These are phyloP conservation scores for Tetrapyrgos nigripes DNA, from an alignment of 1,284 basidiomycete species.

Conservation along the genomic window DNA sequence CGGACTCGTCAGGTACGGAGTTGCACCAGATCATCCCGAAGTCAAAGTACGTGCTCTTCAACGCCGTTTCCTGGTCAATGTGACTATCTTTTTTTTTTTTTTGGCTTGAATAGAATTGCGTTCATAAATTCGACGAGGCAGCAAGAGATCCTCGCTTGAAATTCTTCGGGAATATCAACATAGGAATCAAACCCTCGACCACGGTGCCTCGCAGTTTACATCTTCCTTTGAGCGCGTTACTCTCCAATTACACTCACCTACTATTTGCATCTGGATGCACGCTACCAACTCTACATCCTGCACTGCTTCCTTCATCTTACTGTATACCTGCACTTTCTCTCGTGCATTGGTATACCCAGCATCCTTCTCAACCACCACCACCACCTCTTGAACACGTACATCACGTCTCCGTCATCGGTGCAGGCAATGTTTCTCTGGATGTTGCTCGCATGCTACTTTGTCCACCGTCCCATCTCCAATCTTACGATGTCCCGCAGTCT, in stretches of 20 bases:
- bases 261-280: constrained; percentile 85
- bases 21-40: constrained; percentile 98
- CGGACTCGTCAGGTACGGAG: constrained; percentile 94
- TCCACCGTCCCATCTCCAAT: constrained; percentile 62
- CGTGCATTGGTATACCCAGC: constrained; percentile 98
- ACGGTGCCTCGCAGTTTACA: constrained; percentile 55
- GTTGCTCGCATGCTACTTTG: constrained; percentile 90
- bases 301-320: constrained; percentile 55
- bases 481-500: constrained; percentile 82
- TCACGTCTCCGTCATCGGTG: constrained; percentile 89
- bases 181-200: constrained; percentile 50
- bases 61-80: constrained; percentile 5
- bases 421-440: constrained; percentile 97
- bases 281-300: constrained; percentile 61
- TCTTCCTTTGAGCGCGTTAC: constrained; percentile 63
- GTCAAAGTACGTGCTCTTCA: constrained; percentile 80
- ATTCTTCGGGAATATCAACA: constrained; percentile 93
- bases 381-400: constrained; percentile 66
- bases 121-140: constrained; percentile 89
- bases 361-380: constrained; percentile 70
- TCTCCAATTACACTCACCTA: constrained; percentile 80
- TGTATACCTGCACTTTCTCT: constrained; percentile 77
- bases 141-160: constrained; percentile 78
- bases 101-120: constrained; percentile 79
- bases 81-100: constrained; percentile 4